phyloP scores from a whole-genome alignment of 139 green algal species.

The Chlamydomonas asymmetrica region DNA sequence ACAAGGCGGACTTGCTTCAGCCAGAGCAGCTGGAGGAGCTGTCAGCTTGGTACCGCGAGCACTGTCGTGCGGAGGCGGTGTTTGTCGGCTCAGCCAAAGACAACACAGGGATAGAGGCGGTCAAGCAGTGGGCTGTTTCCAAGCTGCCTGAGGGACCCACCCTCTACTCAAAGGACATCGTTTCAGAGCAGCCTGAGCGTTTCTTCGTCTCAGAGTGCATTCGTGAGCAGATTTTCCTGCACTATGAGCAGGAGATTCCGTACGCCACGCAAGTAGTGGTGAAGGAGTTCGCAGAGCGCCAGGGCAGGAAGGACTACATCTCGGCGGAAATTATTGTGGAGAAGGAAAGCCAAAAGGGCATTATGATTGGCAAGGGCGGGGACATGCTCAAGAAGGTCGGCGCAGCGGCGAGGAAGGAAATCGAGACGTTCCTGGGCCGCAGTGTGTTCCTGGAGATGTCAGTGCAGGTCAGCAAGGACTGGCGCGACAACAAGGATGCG shows the following conservation, averaged over 20 bases:
- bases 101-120: constrained; percentile 29
- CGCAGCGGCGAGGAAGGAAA: constrained; percentile 59
- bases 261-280: constrained; percentile 85
- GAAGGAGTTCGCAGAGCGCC: constrained; percentile 74
- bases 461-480: constrained; percentile 66
- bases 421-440: constrained; percentile 81
- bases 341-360: constrained; percentile 59
- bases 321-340: constrained; percentile 53
- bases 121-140: constrained; percentile 70
- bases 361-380: constrained; percentile 80
- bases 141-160: constrained; percentile 79
- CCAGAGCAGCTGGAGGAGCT: constrained; percentile 46
- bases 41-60: constrained; percentile 52
- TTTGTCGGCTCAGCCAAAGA: constrained; percentile 45
- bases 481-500: constrained; percentile 32
- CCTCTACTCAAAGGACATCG: constrained; percentile 79
- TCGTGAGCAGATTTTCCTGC: constrained; percentile 90
- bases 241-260: constrained; percentile 91
- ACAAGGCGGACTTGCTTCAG: constrained; percentile 78
- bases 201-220: constrained; percentile 98
- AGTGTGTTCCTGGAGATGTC: constrained; percentile 79
- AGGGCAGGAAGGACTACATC: constrained; percentile 72
- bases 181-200: constrained; percentile 85
- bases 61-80: constrained; percentile 48
- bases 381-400: constrained; percentile 66